Evolutionary conservation across 2,329 filamentous ascomycete genomes (phyloP), one percentile per base, ranked within the genome.

Genomic region (Pseudogymnoascus sp.): DNA sequence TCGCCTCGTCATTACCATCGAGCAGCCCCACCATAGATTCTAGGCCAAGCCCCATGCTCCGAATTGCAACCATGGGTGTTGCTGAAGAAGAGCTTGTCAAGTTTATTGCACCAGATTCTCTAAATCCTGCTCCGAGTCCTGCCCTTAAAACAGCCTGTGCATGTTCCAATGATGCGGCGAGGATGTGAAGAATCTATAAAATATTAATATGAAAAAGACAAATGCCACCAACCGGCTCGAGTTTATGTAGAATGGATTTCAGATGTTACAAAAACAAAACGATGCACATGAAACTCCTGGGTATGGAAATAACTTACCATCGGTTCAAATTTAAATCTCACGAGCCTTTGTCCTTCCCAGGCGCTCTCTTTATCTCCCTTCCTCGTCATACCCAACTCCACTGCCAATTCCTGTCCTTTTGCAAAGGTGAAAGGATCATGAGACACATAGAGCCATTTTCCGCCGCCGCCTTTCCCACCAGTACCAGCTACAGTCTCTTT

Each of bases 261-360:
- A 41, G 22, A 6, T 15, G 6, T 37, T 47, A 41, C 57, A 61
- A 25, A 47, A 60, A 60, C 39, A 7, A 25, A 53, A 5, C 28
- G 25, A 25, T n/a, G 28, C 41, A 30, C 1, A 18, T 12, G 11
- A 30, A 50, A 12, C 25, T 14, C 15, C 12, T 53, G 9, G 15
- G 20, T 14, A 53, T 53, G 33, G 8, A 33, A 30, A 50, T 14
- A n/a, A 66, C 85, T 71, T 80, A 96, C 92, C 91, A 97, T 91
- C 4, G 92, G 91, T 72, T 97, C 92, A 70, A 95, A 97, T 74
- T 96, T 94, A 75, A 96, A 89, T 73, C 93, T 90, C 58, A 96
- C 80, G 72, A 82, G 74, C 69, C 82, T 78, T 68, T 75, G 73
- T 61, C 71, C 71, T 59, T 66, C 12, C 70, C 50, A 62, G 57